Conservation (phyloP, 164 flowering plant species). For the Platanus orientalis region DNA sequence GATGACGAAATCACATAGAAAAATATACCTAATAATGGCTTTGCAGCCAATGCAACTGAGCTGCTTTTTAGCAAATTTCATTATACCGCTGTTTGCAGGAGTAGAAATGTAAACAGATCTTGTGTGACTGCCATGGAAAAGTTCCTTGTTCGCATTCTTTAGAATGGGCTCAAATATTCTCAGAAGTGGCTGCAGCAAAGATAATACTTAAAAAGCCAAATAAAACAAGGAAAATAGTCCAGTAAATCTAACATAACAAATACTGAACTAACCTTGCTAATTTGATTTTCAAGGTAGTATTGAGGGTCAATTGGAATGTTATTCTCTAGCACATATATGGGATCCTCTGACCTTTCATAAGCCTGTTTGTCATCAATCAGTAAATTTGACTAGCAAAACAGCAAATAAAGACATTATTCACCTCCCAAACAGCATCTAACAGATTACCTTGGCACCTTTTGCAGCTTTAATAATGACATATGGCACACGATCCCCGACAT, state of each 20-base stretch:
- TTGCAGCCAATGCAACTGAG: conserved; percentile 93
- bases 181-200: conserved; percentile 65
- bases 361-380: conserved; percentile 53
- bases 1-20: neutral
- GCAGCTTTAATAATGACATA: conserved; percentile 96
- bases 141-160: conserved; percentile 90
- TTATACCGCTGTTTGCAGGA: conserved; percentile 89
- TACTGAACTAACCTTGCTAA: conserved; percentile 64
- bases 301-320: conserved; percentile 95
- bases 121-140: conserved; percentile 92
- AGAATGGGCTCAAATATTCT: conserved; percentile 95
- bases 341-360: conserved; percentile 96
- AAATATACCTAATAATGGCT: conserved; percentile 65
- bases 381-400: conserved; percentile 4
- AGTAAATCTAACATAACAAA: neutral
- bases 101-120: conserved; percentile 91
- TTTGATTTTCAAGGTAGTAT: conserved; percentile 93
- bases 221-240: neutral
- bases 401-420: neutral
- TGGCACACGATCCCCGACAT: conserved; percentile 98
- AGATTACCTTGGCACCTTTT: conserved; percentile 91
- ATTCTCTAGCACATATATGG: conserved; percentile 91
- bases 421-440: neutral
- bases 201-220: conserved; percentile 6
- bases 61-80: conserved; percentile 93